These are phyloP conservation scores for Paramecium bursaria DNA, from an alignment of 73 alveolate genomes.

Conservation along the genomic window DNA sequence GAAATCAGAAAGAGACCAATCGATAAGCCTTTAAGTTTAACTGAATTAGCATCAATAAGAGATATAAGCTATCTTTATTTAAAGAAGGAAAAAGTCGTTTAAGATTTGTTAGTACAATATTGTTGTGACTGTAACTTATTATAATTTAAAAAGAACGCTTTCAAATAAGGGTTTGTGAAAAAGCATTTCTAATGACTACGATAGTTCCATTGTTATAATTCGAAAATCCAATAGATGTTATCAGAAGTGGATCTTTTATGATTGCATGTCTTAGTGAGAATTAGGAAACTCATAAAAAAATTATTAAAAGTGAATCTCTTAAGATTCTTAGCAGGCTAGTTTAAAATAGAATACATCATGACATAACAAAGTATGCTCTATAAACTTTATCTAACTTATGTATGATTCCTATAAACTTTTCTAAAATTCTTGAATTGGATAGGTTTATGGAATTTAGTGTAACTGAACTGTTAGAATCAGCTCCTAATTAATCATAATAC, in stretches of 20 bases:
- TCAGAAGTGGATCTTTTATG: slow-evolving; percentile 47
- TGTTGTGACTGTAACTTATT: slow-evolving; percentile 66
- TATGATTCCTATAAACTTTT: slow-evolving; percentile 28
- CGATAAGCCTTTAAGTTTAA: slow-evolving; percentile 57
- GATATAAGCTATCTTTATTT: slow-evolving; percentile 58
- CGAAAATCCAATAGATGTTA: slow-evolving; percentile 63
- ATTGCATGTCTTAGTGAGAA: slow-evolving; percentile 64
- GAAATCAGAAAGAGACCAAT: slow-evolving; percentile 67
- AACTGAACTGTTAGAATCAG: not conserved
- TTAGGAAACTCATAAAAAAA: slow-evolving; percentile 67
- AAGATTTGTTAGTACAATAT: slow-evolving; percentile 51
- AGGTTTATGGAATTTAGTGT: not conserved
- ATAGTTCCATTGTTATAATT: slow-evolving; percentile 62
- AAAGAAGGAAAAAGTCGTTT: slow-evolving; percentile 55
- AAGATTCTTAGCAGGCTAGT: slow-evolving; percentile 18
- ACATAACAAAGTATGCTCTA: slow-evolving; percentile 58
- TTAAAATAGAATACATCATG: slow-evolving; percentile 42
- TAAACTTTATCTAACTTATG: slow-evolving; percentile 53
- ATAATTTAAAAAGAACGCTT: slow-evolving; percentile 31
- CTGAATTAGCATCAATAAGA: slow-evolving; percentile 65
- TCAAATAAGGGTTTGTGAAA: slow-evolving; percentile 70
- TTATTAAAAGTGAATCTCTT: slow-evolving; percentile 58
- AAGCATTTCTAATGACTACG: slow-evolving; percentile 66
- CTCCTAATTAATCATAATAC: slow-evolving; percentile 23
- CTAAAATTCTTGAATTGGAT: slow-evolving; percentile 42